phyloP scores from a whole-genome alignment of 73 alveolate genomes.

The Urostyla sp. region DNA sequence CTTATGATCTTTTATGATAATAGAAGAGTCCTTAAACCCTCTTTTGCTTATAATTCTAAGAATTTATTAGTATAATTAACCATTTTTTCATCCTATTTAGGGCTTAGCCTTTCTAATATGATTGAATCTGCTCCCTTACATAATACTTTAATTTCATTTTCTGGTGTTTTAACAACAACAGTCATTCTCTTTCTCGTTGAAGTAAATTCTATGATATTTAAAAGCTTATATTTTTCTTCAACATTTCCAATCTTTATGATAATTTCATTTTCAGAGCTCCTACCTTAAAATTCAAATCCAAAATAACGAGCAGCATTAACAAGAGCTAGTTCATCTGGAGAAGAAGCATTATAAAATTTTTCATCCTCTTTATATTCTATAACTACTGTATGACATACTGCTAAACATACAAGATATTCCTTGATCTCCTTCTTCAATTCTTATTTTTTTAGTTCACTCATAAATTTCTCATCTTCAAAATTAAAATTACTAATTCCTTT shows the following conservation, averaged over 20 bases:
- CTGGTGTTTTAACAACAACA: slow-evolving; percentile 80
- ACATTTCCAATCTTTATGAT: slow-evolving; percentile 62
- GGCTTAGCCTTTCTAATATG: slow-evolving; percentile 66
- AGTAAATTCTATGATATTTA: slow-evolving; percentile 90
- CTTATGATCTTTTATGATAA: slow-evolving; percentile 87
- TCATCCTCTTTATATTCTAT: slow-evolving; percentile 77
- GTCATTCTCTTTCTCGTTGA: slow-evolving; percentile 96
- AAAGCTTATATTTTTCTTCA: slow-evolving; percentile 64
- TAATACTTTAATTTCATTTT: slow-evolving; percentile 75
- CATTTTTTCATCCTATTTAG: not conserved
- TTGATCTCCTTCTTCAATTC: slow-evolving; percentile 59
- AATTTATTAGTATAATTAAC: slow-evolving; percentile 56
- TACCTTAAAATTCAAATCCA: slow-evolving; percentile 81
- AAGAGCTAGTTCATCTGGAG: slow-evolving; percentile 98
- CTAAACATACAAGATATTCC: slow-evolving; percentile 68
- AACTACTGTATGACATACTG: slow-evolving; percentile 91
- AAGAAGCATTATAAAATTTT: slow-evolving; percentile 78
- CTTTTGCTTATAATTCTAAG: slow-evolving; percentile 84
- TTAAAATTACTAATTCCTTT: slow-evolving; percentile 79
- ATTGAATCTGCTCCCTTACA: slow-evolving; percentile 98
- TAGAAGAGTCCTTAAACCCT: slow-evolving; percentile 96
- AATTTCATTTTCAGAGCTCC: slow-evolving; percentile 85
- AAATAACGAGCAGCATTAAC: slow-evolving; percentile 89
- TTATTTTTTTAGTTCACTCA: slow-evolving; percentile 64
- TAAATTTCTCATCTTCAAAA: slow-evolving; percentile 75